Percentiles rank a stretch among this genome's conserved stretches.
phyloP scores from a whole-genome alignment of 768 basidiomycete genomes.

The Tulasnella sp. region DNA sequence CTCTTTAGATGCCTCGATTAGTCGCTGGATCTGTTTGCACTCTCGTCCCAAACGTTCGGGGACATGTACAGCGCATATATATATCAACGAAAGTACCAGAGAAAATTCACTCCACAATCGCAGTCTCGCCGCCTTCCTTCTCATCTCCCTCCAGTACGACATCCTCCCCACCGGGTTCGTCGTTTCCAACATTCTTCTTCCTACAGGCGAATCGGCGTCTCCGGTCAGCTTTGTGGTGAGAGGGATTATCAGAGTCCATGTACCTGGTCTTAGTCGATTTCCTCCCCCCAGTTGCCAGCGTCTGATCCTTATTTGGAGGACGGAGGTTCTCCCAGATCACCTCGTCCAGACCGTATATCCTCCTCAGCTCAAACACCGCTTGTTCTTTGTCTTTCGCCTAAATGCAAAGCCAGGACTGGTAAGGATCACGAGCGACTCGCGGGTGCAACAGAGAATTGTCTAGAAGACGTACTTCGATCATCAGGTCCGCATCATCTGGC shows the following conservation, averaged over 20 bases:
- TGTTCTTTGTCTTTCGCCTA: constrained; percentile 86
- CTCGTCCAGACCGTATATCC: constrained; percentile 60
- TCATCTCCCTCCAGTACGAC: constrained; percentile 27
- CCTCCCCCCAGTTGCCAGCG: constrained; percentile 35
- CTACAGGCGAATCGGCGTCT: neutral
- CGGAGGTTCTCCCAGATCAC: constrained; percentile 42
- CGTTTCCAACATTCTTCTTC: neutral
- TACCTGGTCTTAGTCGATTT: constrained; percentile 26
- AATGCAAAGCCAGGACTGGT: neutral
- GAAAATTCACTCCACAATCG: constrained; percentile 22
- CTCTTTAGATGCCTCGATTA: too few species aligned
- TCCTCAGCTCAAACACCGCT: constrained; percentile 74
- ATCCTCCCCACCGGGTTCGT: neutral
- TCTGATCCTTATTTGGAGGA: constrained; percentile 33
- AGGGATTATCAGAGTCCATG: neutral
- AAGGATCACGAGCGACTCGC: neutral
- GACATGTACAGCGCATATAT: too few species aligned
- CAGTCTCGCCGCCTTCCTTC: constrained; percentile 36
- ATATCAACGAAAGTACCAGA: too few species aligned
- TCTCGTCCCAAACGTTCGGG: too few species aligned
- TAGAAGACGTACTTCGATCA: constrained; percentile 53
- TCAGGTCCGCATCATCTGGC: constrained; percentile 69
- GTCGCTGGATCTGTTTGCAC: too few species aligned
- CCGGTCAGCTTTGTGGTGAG: neutral
- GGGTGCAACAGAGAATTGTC: neutral